Base-by-base conservation (phyloP, 768 basidiomycete genomes). In the Rhizopogon rudus region DNA sequence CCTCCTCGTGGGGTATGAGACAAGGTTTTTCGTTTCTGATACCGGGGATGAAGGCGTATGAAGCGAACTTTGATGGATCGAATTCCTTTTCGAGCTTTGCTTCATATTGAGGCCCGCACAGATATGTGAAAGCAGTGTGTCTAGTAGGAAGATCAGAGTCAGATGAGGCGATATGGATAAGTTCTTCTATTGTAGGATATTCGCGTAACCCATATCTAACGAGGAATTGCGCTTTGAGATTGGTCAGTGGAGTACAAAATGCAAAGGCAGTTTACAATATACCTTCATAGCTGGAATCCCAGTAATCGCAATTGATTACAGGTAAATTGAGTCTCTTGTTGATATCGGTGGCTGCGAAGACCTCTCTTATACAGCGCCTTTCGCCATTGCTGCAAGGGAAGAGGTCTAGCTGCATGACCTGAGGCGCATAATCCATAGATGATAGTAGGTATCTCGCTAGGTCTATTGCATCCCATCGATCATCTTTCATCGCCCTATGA, bases 21-120 rank as follows among this genome's bases (percentile, higher is more conserved):
- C 48, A 49, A 1, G 0, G 0, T 25, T 2, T 37, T 0, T 22
- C 35, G 1, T 49, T 1, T 37, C 48, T 35, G 33, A 49, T 5
- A 25, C 90, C 85, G 1, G 95, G 94, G 40, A 98, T 80, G 72
- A 89, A 98, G 0, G 87, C 72, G 13, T 86, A 64, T 33, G 81
- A 70, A 6, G 74, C 67, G 58, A 81, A 87, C 9, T 75, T 59
- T 8, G 68, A 61, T 7, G 81, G 76, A 42, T 82, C 72, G 59
- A 49, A 49, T 0, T 49, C 33, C 8, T 16, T 49, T 6, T 49
- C 20, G 20, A 20, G 20, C 20, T 20, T 20, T 20, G 20, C 2
- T 22, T 49, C 48, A 16, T 49, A 37, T 0, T 6, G 0, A 9
- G 33, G 35, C 22, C 48, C 48, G 5, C 48, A 49, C 16, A 49